Base-by-base conservation (phyloP, 202 grass and related monocot genomes). In the Zizania palustris region DNA sequence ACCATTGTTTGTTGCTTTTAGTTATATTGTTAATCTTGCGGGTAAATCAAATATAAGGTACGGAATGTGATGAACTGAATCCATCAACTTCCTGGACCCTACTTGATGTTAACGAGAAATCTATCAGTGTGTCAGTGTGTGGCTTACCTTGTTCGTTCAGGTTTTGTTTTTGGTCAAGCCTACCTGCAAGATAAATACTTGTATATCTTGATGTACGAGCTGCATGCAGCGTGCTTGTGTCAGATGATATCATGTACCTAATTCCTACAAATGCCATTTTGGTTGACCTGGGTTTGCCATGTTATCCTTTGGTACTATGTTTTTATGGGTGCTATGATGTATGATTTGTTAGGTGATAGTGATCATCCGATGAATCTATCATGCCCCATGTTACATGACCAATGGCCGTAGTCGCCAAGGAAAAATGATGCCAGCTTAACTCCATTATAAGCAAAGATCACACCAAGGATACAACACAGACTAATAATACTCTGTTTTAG, bases 391-490 rank as follows among this genome's bases (percentile, higher is more conserved):
- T 63, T 9, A 71, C 57, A 46, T 55, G 67, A 40, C 68, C 45
- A 46, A 63, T 72, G 48, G 67, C 57, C 20, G 40, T 34, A 48
- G 48, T 72, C 21, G 28, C 46, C 0, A 54, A 37, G 46, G 43
- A 33, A 49, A 66, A 20, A 67, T 72, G 18, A 72, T 42, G 60
- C 51, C 51, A 79, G 35, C 75, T 73, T 28, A 36, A 50, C 50
- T 18, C 13, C 43, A 51, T 13, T 35, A 60, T 13, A 58, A 69
- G 33, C n/a, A 35, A 35, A 64, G 70, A 54, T 69, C 16, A 65
- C 60, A 71, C 44, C n/a, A 46, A 7, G 38, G 43, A 63, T 64
- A 7, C 22, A 51, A 63, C 71, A 63, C 4, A 59, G 11, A 18
- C 49, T 54, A 42, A 66, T 6, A 60, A 39, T 28, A 28, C 28